phyloP scores from a whole-genome alignment of 805 yeast species.

The Candida caryicola region DNA sequence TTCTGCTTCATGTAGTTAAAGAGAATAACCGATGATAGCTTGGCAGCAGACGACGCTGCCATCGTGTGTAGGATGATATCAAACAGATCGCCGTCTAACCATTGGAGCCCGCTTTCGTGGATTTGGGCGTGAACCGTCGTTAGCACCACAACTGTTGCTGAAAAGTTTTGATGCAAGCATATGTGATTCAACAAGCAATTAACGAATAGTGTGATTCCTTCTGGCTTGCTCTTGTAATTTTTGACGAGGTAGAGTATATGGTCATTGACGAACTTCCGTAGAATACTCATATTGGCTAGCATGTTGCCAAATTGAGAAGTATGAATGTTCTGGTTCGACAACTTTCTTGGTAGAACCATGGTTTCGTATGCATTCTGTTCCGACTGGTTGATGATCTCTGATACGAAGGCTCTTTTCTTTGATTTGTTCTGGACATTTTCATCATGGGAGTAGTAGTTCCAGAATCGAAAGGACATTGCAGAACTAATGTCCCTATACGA shows the following conservation, averaged over 20 bases:
- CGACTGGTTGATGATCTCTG: slow-evolving; percentile 10
- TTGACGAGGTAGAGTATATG: slow-evolving; percentile 23
- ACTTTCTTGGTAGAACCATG: slow-evolving; percentile 18
- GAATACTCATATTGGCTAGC: slow-evolving; percentile 25
- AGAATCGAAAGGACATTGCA: slow-evolving; percentile 28
- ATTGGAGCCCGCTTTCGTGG: slow-evolving; percentile 14
- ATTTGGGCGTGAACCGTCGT: slow-evolving; percentile 15
- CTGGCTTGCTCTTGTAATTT: slow-evolving; percentile 6
- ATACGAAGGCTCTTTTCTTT: slow-evolving; percentile 9
- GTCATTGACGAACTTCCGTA: slow-evolving; percentile 20
- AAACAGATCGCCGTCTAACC: slow-evolving; percentile 32
- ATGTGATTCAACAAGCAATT: slow-evolving; percentile 38
- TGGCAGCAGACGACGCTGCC: slow-evolving; percentile 26
- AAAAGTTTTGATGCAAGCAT: slow-evolving; percentile 31
- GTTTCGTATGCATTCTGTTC: slow-evolving; percentile 12
- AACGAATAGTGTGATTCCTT: slow-evolving; percentile 25
- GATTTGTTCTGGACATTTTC: slow-evolving; percentile 17
- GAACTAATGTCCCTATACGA: slow-evolving; percentile 29
- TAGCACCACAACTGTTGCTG: slow-evolving; percentile 26
- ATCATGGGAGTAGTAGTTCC: slow-evolving; percentile 24
- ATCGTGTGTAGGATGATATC: slow-evolving; percentile 27
- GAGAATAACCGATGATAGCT: slow-evolving; percentile 23
- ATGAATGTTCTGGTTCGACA: slow-evolving; percentile 23
- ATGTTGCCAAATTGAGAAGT: slow-evolving; percentile 30
- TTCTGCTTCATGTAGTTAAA: slow-evolving; percentile 19